Base-by-base conservation (phyloP, 2,329 filamentous ascomycete species). In the Fusarium compactum region DNA sequence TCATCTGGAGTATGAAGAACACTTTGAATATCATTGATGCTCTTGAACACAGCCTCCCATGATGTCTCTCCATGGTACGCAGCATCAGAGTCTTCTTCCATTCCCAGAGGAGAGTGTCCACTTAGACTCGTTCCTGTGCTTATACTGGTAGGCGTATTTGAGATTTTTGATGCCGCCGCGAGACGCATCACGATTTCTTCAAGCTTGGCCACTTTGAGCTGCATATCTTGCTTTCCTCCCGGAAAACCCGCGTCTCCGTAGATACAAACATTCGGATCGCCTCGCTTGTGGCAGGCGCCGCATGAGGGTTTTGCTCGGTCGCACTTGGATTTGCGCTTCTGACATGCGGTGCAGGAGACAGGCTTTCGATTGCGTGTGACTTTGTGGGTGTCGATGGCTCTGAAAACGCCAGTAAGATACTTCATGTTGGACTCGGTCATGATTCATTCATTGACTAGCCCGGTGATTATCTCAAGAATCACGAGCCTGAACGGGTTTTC, bases 251-350 rank as follows among this genome's bases (percentile, higher is more conserved):
- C 60, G 60, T 74, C 27, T 10, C 76, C 75, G 57, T 82, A 82
- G 25, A 69, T 74, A 58, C 82, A 84, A 5, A 61, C 41, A 6
- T 63, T 63, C 7, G 64, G 72, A n/a, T 81, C 77, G 18, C 80
- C 79, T 38, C 82, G 78, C 72, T 79, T 81, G 53, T 72, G 72
- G 64, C 83, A 84, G 9, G 79, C 78, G 24, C 78, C 76, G 65
- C 82, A 84, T 3, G 52, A 55, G 22, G 81, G 82, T 43, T 78
- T 79, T 54, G 74, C 76, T 16, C 82, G 78, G 65, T 84, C 82
- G 65, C 82, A 84, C 58, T 79, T 80, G 10, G 81, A 78, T 73
- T 84, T 84, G 62, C 82, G 81, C 22, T 73, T 74, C 65, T 83
- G 82, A 61, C 82, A 84, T 45, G 77, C 73, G 4, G 76, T 75